A percentile compares a stretch with the other conserved stretches of the same genome.
Conservation (phyloP, 768 basidiomycete genomes). For the Serendipita sp. region DNA sequence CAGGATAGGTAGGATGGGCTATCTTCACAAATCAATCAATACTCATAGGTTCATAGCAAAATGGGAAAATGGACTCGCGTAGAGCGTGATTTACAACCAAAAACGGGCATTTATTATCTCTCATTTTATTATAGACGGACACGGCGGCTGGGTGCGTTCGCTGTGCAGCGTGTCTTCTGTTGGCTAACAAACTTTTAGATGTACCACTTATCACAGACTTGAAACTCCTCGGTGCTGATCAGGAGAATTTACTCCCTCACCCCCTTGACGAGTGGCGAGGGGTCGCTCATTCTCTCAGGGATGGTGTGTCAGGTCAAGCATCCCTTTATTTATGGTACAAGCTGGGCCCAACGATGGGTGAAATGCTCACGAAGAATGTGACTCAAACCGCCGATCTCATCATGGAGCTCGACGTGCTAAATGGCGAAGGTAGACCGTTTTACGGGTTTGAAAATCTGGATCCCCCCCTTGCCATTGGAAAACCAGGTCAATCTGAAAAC, state of each 20-base stretch:
- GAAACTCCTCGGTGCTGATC: conserved; percentile 40
- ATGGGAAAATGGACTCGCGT: conserved; percentile 83
- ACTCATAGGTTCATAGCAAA: conserved; percentile 35
- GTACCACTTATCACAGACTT: conserved; percentile 66
- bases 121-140: conserved; percentile 79
- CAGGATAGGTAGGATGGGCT: background rate
- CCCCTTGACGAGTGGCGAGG: conserved; percentile 44
- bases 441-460: conserved; percentile 69
- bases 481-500: conserved; percentile 27
- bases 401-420: conserved; percentile 85
- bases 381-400: conserved; percentile 39
- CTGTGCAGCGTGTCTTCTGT: background rate
- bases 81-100: conserved; percentile 57
- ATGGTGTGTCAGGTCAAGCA: conserved; percentile 40
- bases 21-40: background rate
- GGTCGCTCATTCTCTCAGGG: conserved; percentile 42
- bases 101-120: conserved; percentile 41
- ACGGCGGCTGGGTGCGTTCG: background rate
- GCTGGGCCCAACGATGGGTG: conserved; percentile 49
- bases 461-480: conserved; percentile 36
- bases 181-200: conserved; percentile 35
- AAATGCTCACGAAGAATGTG: conserved; percentile 24
- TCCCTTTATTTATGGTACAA: conserved; percentile 70
- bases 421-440: conserved; percentile 70
- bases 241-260: conserved; percentile 28